Evolutionary conservation across 768 basidiomycete genomes (phyloP).

Genomic region (Termitomyces heimii): DNA sequence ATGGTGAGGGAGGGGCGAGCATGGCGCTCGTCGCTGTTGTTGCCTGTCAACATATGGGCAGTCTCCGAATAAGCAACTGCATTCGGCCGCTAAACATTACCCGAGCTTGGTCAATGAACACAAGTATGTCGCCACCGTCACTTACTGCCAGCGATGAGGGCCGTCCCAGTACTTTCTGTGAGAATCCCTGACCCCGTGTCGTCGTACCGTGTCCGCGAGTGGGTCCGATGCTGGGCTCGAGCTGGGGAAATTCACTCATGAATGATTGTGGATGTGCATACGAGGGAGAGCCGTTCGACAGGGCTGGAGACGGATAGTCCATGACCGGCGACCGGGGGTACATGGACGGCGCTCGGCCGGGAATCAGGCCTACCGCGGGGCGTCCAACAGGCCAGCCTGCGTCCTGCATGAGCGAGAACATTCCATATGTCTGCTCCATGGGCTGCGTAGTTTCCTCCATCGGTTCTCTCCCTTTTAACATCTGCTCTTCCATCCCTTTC

Average conservation of each 20-base stretch:
- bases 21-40: constrained; percentile 23
- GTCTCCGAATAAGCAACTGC: constrained; percentile 28
- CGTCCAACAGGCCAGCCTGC: constrained; percentile 16
- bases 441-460: constrained; percentile 7
- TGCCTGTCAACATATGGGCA: constrained; percentile 35
- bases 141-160: constrained; percentile 14
- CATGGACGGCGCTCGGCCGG: constrained; percentile 4
- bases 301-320: constrained; percentile 35
- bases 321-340: constrained; percentile 22
- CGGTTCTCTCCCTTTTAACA: constrained; percentile 13
- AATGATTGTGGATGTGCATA: constrained; percentile 15
- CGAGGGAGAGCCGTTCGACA: constrained; percentile 29
- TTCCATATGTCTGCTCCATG: constrained; percentile 1
- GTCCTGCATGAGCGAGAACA: constrained; percentile 3
- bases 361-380: constrained; percentile 12
- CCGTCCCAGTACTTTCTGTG: constrained; percentile 1
- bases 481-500: constrained; percentile 13
- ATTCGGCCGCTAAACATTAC: constrained; percentile 14
- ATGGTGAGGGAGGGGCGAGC: constrained; percentile 28
- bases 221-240: constrained; percentile 49
- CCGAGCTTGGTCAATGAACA: background rate
- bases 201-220: constrained; percentile 27
- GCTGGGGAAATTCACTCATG: constrained; percentile 27
- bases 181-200: constrained; percentile 34
- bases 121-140: background rate